Base-by-base conservation (phyloP, 2,329 filamentous ascomycete species). In the Aspergillus oerlinghausenensis region DNA sequence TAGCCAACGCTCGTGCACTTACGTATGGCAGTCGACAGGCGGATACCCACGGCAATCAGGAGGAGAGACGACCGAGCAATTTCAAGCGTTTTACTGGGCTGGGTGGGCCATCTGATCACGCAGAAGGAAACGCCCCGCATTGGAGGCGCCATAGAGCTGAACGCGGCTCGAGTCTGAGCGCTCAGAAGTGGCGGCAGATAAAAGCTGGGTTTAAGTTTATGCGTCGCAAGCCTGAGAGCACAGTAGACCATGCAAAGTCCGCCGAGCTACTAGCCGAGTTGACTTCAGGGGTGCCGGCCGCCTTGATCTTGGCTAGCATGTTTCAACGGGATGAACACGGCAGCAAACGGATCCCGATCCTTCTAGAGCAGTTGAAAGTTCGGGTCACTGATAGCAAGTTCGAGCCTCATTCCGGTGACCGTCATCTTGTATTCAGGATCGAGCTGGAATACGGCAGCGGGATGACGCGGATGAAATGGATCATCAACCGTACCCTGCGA, bases 311-410 rank as follows among this genome's bases (percentile, higher is more conserved):
- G 52, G 94, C 94, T 7, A 97, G 92, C 69, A 97, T 97, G 90
- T 94, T 97, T 66, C 94, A 97, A 75, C 84, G 94, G 56, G 94
- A 99, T 66, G 94, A 99, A 74, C 90, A 97, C 66, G 92, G 93
- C 50, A 94, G 96, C 74, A 94, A 90, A 75, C 87, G 92, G 57
- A 96, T 99, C 56, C 94, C 94, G 0, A 92, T 99, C 53, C 83
- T 99, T 3, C 82, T 99, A 6, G 94, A 99, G 73, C 94, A 99
- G 76, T 82, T 99, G 57, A 96, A 96, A 72, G 82, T 99, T 58
- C 86, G 84, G 56, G 89, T 99, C 57, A 88, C 86, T 8, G 90
- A 97, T 67, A 96, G 91, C 66, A 85, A 86, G 10, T 83, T 86
- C 58, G 85, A 89, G 47, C 74, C 75, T 11, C 70, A 76, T 58